Conservation (phyloP, 495 filamentous ascomycete genomes). For the Peziza echinospora region DNA sequence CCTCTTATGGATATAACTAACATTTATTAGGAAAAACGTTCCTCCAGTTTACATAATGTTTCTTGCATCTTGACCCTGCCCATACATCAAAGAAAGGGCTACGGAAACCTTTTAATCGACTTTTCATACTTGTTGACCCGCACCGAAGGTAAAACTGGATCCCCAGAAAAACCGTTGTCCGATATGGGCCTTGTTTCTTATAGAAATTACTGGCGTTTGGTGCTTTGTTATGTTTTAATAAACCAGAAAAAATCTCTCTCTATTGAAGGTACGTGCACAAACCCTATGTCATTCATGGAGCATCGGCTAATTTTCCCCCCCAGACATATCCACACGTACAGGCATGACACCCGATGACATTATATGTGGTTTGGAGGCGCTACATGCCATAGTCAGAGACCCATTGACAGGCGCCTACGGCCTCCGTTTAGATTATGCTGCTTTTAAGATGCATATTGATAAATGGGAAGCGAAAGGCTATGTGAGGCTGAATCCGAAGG, state of each 20-base stretch:
- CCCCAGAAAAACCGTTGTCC: conserved; percentile 89
- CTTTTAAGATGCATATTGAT: conserved; percentile 61
- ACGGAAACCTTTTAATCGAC: conserved; percentile 88
- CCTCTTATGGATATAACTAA: not conserved
- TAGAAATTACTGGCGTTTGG: conserved; percentile 82
- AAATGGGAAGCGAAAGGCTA: conserved; percentile 75
- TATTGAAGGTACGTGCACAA: conserved; percentile 7
- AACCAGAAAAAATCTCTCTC: conserved; percentile 40
- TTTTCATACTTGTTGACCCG: conserved; percentile 92
- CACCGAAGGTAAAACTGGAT: conserved; percentile 83
- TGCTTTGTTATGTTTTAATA: conserved; percentile 60
- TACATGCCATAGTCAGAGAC: conserved; percentile 74
- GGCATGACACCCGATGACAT: conserved; percentile 95
- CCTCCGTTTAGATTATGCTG: conserved; percentile 60
- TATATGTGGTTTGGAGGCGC: conserved; percentile 70
- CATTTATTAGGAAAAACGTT: conserved; percentile 51
- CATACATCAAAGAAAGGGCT: conserved; percentile 91
- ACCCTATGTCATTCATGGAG: not conserved
- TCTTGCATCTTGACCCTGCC: conserved; percentile 91
- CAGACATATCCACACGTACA: conserved; percentile 69
- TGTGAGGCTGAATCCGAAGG: conserved; percentile 58
- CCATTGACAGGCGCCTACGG: conserved; percentile 75
- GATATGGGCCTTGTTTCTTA: conserved; percentile 97
- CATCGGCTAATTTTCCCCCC: conserved; percentile 34
- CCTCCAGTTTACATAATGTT: conserved; percentile 84